Evolutionary conservation across 208 protist species (phyloP).

Genomic region (Leishmania mexicana): DNA sequence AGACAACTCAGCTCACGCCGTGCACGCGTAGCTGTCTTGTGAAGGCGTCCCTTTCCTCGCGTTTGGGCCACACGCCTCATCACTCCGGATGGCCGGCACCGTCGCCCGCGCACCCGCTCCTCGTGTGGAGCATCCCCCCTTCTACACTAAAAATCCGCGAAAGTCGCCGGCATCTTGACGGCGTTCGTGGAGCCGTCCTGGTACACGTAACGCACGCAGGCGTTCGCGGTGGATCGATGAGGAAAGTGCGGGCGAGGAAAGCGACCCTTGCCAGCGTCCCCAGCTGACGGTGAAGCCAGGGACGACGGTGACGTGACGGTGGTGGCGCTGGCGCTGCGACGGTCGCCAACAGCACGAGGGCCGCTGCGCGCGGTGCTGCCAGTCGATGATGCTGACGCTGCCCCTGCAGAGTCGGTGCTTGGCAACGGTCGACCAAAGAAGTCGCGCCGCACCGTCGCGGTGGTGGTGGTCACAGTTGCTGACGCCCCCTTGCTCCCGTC

Average conservation of each 20-base stretch:
- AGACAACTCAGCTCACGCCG: not conserved
- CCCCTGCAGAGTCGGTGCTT: not conserved
- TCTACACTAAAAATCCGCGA: slow-evolving; percentile 62
- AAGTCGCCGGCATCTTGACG: slow-evolving; percentile 70
- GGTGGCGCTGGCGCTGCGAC: not conserved
- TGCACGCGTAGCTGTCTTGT: not conserved
- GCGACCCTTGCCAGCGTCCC: not conserved
- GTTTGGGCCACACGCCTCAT: not conserved
- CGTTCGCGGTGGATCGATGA: not conserved
- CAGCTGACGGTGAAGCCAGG: not conserved
- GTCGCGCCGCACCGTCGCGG: slow-evolving; percentile 39
- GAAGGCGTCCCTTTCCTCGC: not conserved
- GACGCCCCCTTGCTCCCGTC: not conserved
- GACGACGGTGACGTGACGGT: slow-evolving; percentile 1
- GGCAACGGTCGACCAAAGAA: slow-evolving; percentile 74
- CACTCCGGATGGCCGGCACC: not conserved
- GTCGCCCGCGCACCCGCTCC: not conserved
- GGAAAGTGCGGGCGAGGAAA: slow-evolving; percentile 12
- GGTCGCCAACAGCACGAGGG: not conserved
- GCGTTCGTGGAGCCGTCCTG: slow-evolving; percentile 86
- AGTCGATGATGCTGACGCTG: not conserved
- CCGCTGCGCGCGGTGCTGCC: not conserved
- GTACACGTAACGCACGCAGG: slow-evolving; percentile 60
- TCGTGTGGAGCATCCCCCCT: not conserved
- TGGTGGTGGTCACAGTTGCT: not conserved